phyloP scores from a whole-genome alignment of 495 filamentous ascomycete genomes.

The Xylaria bambusicola region DNA sequence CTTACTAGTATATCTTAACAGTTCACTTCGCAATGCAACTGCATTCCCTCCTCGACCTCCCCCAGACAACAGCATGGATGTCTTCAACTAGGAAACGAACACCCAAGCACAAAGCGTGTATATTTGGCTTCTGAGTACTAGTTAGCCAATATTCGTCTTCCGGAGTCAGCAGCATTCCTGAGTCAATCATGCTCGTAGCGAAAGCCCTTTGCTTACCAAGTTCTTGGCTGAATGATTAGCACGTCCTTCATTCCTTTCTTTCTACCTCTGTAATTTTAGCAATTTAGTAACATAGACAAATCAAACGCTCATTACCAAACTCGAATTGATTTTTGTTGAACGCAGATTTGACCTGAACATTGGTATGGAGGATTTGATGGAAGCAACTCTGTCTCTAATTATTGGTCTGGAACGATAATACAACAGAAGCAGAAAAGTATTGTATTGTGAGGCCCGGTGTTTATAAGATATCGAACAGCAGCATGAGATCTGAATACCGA shows the following conservation, averaged over 20 bases:
- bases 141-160: background rate
- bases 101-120: background rate
- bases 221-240: background rate
- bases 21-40: background rate
- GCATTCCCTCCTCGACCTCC: constrained; percentile 2
- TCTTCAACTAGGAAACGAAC: constrained; percentile 4
- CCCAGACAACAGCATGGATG: constrained; percentile 7
- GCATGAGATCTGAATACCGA: too few relatives aligned
- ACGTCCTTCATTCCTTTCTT: background rate
- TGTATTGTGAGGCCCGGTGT: too few relatives aligned
- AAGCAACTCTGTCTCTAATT: too few relatives aligned
- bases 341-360: background rate
- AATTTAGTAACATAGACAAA: background rate
- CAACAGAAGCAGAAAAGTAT: too few relatives aligned
- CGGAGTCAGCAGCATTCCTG: background rate
- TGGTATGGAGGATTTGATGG: too few relatives aligned
- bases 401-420: too few relatives aligned
- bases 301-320: background rate
- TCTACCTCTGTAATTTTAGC: background rate
- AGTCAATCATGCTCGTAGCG: background rate
- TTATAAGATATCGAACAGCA: too few relatives aligned
- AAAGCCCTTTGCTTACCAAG: background rate
- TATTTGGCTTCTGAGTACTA: background rate
- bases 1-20: constrained; percentile 1
- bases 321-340: background rate